A percentile compares a stretch with the other conserved stretches of the same genome.
These are phyloP conservation scores for Talinum fruticosum DNA, from an alignment of 148 eudicot species.

Conservation along the genomic window DNA sequence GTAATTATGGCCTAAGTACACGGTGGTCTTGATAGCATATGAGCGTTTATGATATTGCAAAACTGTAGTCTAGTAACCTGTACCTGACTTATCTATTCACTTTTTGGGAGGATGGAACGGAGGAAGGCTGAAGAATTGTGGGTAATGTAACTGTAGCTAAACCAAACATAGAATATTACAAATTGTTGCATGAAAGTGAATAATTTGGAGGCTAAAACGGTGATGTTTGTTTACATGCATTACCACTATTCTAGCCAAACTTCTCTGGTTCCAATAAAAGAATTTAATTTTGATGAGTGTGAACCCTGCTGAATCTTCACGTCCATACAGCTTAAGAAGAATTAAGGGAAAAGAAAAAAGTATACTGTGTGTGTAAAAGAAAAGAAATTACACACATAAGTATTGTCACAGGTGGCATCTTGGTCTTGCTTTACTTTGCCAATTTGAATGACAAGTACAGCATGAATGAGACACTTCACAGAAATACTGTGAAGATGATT, in stretches of 20 bases:
- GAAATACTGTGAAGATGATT: neutral
- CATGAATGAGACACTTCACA: neutral
- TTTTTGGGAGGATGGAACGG: neutral
- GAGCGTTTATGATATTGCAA: neutral
- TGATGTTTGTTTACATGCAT: neutral
- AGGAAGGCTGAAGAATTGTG: neutral
- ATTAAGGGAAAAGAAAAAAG: neutral
- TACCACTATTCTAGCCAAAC: neutral
- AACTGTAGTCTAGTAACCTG: neutral
- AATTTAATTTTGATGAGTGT: neutral
- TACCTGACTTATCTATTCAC: neutral
- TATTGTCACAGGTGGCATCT: neutral
- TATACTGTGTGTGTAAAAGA: neutral
- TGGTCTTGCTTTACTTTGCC: neutral
- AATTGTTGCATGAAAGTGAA: neutral
- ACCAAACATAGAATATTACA: neutral
- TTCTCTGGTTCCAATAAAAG: neutral
- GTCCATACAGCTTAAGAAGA: neutral
- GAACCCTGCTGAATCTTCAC: neutral
- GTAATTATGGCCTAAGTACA: neutral
- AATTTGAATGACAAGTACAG: neutral
- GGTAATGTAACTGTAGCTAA: neutral
- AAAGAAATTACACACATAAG: neutral
- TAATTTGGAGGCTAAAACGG: neutral
- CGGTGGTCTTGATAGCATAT: neutral